phyloP scores from a whole-genome alignment of 352 stramenopile species.

The Phytophthora vignae region DNA sequence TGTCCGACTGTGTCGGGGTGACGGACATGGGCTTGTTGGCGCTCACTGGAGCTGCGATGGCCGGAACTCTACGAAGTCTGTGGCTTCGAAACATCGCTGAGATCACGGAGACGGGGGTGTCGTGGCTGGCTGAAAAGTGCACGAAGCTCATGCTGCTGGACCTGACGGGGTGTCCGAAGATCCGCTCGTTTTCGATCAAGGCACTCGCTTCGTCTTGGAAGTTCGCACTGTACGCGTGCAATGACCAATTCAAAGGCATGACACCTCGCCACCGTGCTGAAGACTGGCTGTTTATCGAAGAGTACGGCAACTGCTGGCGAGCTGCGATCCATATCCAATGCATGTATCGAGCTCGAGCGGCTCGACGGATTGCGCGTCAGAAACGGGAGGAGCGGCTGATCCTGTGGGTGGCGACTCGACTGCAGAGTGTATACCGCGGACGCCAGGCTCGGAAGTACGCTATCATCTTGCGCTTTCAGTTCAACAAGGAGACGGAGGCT shows the following conservation, averaged over 20 bases:
- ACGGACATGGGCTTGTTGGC: slow-evolving; percentile 84
- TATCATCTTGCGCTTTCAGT: slow-evolving; percentile 52
- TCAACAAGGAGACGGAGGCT: slow-evolving; percentile 64
- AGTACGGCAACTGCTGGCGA: slow-evolving; percentile 84
- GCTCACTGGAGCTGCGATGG: slow-evolving; percentile 48
- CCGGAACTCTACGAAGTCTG: slow-evolving; percentile 62
- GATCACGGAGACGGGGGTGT: slow-evolving; percentile 81
- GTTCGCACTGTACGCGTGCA: slow-evolving; percentile 51
- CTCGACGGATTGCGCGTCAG: slow-evolving; percentile 43
- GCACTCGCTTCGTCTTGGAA: slow-evolving; percentile 69
- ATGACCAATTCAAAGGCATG: slow-evolving; percentile 79
- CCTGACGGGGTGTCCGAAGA: slow-evolving; percentile 56
- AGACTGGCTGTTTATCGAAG: slow-evolving; percentile 87
- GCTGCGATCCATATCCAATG: slow-evolving; percentile 74
- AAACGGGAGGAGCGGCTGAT: slow-evolving; percentile 62
- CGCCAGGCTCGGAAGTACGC: slow-evolving; percentile 61
- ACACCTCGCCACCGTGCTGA: slow-evolving; percentile 73
- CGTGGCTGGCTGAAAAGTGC: slow-evolving; percentile 90
- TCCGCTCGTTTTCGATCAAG: slow-evolving; percentile 63
- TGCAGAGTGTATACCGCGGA: slow-evolving; percentile 76
- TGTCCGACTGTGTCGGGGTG: slow-evolving; percentile 75
- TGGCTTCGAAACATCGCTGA: slow-evolving; percentile 67
- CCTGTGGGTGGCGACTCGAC: slow-evolving; percentile 57
- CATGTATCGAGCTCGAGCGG: slow-evolving; percentile 66
- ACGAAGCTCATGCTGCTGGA: slow-evolving; percentile 66